Evolutionary conservation across 176 grass and related monocot species (phyloP).

Genomic region (Thinopyrum elongatum): DNA sequence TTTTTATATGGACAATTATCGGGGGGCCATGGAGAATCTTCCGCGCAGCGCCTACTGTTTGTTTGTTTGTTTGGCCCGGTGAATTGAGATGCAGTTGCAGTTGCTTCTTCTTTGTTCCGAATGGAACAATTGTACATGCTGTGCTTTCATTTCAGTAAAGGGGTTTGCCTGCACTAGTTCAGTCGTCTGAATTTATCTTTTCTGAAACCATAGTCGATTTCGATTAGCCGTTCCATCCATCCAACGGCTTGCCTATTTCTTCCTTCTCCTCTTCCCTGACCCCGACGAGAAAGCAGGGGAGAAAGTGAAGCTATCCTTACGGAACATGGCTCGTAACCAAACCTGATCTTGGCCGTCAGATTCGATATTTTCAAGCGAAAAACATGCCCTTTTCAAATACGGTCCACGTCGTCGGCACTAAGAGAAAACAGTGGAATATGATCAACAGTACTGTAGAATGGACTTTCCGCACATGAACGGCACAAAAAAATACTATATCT

Average conservation of each 20-base stretch:
- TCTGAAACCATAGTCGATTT: background rate
- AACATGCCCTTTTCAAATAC: background rate
- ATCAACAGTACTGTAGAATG: background rate
- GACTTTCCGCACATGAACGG: background rate
- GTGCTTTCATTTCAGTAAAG: background rate
- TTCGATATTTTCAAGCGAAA: background rate
- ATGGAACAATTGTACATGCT: background rate
- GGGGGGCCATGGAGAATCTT: background rate
- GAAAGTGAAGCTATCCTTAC: background rate
- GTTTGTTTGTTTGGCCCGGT: background rate
- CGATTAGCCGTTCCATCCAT: background rate
- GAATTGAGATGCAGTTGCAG: background rate
- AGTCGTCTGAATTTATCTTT: background rate
- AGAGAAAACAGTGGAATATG: background rate
- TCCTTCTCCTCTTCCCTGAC: no score
- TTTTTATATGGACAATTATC: constrained; percentile 47
- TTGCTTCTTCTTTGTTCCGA: no score
- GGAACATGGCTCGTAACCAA: background rate
- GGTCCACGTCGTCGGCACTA: background rate
- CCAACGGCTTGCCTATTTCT: no score
- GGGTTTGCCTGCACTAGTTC: background rate
- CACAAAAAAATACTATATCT: background rate
- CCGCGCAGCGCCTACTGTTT: background rate
- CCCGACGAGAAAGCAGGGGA: no score
- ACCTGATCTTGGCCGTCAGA: background rate